These are phyloP conservation scores for Phytophthora nicotianae DNA, from an alignment of 352 stramenopile species.

Conservation along the genomic window DNA sequence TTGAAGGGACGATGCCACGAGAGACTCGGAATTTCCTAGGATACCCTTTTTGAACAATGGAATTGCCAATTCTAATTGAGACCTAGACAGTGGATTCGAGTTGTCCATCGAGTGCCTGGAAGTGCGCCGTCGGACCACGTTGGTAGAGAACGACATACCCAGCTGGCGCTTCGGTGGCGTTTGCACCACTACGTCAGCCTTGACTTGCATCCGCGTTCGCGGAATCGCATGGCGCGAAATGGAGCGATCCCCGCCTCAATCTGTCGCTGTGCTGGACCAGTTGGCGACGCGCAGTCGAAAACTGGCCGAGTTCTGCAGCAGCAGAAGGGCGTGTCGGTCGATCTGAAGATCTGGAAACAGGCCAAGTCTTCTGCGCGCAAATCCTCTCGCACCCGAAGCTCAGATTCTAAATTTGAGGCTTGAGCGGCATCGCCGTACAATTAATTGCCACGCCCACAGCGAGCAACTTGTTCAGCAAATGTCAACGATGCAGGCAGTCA, in stretches of 20 bases:
- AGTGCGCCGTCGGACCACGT: constrained; percentile 19
- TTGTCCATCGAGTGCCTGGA: constrained; percentile 6
- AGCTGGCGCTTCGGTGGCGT: constrained; percentile 17
- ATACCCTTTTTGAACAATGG: too few species aligned
- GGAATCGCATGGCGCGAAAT: constrained; percentile 14
- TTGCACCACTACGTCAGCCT: background rate
- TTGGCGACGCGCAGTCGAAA: constrained; percentile 12
- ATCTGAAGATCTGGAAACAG: constrained; percentile 27
- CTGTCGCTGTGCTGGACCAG: constrained; percentile 14
- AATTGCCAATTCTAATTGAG: too few species aligned
- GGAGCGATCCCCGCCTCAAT: constrained; percentile 29
- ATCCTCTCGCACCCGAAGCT: constrained; percentile 15
- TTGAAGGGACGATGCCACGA: constrained; percentile 11
- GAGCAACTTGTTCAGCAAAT: too few species aligned
- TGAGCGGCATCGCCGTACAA: background rate
- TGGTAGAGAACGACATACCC: constrained; percentile 5
- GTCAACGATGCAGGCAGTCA: background rate
- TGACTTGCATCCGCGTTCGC: constrained; percentile 19
- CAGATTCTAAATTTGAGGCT: background rate
- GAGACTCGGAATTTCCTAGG: too few species aligned
- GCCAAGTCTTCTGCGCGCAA: constrained; percentile 17
- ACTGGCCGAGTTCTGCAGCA: constrained; percentile 15
- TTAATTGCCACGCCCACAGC: background rate
- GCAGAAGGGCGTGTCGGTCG: constrained; percentile 21
- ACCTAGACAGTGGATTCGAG: too few species aligned